A percentile compares a stretch with the other conserved stretches of the same genome.
Evolutionary conservation across 805 yeast genomes (phyloP).

Genomic region (Candida silvatica): DNA sequence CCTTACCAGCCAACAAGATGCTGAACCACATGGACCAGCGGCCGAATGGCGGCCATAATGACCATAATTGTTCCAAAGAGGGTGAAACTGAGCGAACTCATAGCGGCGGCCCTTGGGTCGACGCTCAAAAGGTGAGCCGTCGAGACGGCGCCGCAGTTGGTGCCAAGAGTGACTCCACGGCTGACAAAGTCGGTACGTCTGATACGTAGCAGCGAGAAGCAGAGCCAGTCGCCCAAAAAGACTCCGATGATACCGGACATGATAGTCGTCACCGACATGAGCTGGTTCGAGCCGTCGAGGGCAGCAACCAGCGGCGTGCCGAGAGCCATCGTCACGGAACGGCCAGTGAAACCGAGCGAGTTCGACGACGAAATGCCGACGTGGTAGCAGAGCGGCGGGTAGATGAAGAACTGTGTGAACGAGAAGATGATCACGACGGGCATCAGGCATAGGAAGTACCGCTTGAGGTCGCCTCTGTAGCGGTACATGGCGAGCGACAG

Average conservation of each 20-base stretch:
- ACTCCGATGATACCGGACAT: constrained; percentile 73
- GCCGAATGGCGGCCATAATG: constrained; percentile 52
- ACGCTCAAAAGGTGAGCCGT: constrained; percentile 63
- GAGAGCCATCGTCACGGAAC: constrained; percentile 71
- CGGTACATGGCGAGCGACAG: constrained; percentile 72
- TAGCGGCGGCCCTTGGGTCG: constrained; percentile 76
- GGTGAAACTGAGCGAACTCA: constrained; percentile 64
- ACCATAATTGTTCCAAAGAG: constrained; percentile 70
- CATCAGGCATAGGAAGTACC: constrained; percentile 48
- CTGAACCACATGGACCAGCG: constrained; percentile 39
- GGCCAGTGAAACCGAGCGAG: constrained; percentile 68
- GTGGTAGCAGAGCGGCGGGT: constrained; percentile 60
- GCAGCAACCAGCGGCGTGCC: constrained; percentile 70
- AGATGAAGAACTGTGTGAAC: constrained; percentile 51
- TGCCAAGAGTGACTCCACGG: constrained; percentile 68
- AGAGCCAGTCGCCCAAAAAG: constrained; percentile 48
- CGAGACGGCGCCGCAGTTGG: constrained; percentile 77
- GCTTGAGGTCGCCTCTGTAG: constrained; percentile 53
- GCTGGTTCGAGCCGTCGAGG: constrained; percentile 57
- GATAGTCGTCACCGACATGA: constrained; percentile 75
- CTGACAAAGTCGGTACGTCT: constrained; percentile 61
- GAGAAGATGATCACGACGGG: constrained; percentile 53
- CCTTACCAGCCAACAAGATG: constrained; percentile 36
- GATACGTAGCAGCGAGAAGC: constrained; percentile 36
- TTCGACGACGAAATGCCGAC: constrained; percentile 54